Conservation (phyloP, 345 rosid genomes). For the Bretschneidera sinensis region DNA sequence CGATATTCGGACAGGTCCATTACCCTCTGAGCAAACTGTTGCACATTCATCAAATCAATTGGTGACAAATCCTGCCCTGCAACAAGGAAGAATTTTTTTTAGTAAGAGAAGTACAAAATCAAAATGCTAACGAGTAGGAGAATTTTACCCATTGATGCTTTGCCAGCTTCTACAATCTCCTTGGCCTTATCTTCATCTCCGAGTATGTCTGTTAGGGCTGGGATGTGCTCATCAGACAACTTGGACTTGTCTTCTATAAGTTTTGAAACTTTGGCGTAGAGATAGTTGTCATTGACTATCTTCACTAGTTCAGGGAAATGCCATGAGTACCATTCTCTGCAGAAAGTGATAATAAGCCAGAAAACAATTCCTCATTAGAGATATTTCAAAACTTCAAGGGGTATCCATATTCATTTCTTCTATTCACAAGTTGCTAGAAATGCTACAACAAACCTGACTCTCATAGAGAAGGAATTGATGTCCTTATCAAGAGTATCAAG, state of each 20-base stretch:
- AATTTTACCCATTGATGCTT: slow-evolving; percentile 87
- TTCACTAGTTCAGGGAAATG: slow-evolving; percentile 94
- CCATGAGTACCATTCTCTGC: slow-evolving; percentile 99
- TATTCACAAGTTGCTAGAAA: background rate
- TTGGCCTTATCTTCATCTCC: slow-evolving; percentile 94
- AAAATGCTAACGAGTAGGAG: slow-evolving; percentile 28
- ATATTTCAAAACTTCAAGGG: background rate
- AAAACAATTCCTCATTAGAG: background rate
- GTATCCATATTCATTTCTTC: slow-evolving; percentile 1
- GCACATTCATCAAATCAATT: slow-evolving; percentile 80
- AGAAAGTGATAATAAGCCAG: slow-evolving; percentile 28
- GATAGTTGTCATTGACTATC: slow-evolving; percentile 91
- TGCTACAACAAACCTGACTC: slow-evolving; percentile 67
- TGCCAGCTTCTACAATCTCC: slow-evolving; percentile 89
- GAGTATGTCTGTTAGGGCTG: slow-evolving; percentile 62
- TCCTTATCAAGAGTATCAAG: slow-evolving; percentile 91
- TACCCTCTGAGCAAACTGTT: slow-evolving; percentile 76
- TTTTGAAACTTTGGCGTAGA: slow-evolving; percentile 67
- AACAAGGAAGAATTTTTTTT: slow-evolving; percentile 5
- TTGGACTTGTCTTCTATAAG: slow-evolving; percentile 68
- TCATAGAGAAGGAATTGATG: slow-evolving; percentile 79
- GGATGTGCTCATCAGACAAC: slow-evolving; percentile 52
- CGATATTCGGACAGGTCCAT: slow-evolving; percentile 84
- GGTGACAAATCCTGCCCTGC: slow-evolving; percentile 93
- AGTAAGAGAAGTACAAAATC: background rate